Conservation (phyloP, 2,329 filamentous ascomycete genomes). For the Sordariomycetes sp. region DNA sequence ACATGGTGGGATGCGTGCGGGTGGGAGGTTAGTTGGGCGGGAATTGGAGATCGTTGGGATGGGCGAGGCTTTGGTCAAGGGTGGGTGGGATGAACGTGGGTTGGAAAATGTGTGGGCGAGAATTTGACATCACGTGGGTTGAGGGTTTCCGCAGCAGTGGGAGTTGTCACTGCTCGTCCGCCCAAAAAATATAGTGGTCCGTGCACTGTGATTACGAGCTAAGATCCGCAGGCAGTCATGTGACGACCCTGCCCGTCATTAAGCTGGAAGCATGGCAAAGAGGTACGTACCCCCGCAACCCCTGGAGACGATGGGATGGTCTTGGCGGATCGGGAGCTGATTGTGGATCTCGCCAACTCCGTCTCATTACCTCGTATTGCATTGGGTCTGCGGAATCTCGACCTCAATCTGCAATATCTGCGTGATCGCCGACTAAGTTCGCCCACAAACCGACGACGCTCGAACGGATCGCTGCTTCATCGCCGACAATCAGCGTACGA, state of each 20-base stretch:
- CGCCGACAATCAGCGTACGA: not conserved
- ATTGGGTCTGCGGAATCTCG: not conserved
- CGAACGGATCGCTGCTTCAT: not conserved
- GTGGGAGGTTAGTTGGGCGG: slow-evolving; percentile 6
- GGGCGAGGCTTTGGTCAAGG: not conserved
- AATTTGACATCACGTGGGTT: slow-evolving; percentile 6
- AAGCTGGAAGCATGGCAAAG: not conserved
- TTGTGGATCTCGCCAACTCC: not conserved
- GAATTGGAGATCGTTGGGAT: not conserved
- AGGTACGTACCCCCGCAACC: not conserved
- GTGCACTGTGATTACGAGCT: not conserved
- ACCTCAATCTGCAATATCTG: slow-evolving; percentile 2
- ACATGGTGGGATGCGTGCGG: slow-evolving; percentile 20
- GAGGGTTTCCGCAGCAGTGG: slow-evolving; percentile 1
- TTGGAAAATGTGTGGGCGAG: slow-evolving; percentile 6
- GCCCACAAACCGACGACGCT: not conserved
- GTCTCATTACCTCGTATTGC: not conserved
- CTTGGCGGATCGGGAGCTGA: not conserved
- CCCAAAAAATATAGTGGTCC: not conserved
- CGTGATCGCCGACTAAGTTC: slow-evolving; percentile 1
- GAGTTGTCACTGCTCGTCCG: not conserved
- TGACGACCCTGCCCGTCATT: no score
- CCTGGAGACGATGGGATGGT: not conserved
- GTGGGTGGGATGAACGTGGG: slow-evolving; percentile 6
- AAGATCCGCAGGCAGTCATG: not conserved